phyloP scores from a whole-genome alignment of 2,329 filamentous ascomycete genomes.

The Colletotrichum viniferum region DNA sequence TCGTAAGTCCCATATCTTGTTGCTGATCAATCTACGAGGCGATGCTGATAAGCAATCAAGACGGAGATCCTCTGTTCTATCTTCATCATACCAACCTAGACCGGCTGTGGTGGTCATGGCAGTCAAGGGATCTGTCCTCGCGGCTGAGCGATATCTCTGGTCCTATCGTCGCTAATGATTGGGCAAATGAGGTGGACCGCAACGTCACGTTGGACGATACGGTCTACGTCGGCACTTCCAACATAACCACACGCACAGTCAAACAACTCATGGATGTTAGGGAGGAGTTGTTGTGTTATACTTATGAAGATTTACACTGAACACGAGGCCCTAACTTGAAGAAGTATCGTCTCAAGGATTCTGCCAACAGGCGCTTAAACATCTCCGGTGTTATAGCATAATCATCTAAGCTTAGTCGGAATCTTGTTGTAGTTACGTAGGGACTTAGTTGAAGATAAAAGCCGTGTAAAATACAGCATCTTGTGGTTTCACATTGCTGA shows the following conservation, averaged over 20 bases:
- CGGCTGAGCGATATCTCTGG: background rate
- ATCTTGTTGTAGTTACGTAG: rapidly evolving
- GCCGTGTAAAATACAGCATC: background rate
- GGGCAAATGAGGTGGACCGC: background rate
- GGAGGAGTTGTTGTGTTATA: background rate
- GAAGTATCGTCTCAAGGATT: background rate
- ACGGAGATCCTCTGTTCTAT: background rate
- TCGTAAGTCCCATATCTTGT: background rate
- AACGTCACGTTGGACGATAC: background rate
- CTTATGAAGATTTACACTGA: background rate
- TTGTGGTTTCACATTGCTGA: too few species aligned
- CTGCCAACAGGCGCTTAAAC: background rate
- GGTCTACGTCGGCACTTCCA: background rate
- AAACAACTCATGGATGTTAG: background rate
- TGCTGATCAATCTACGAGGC: background rate
- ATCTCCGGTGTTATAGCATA: background rate
- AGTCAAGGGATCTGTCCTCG: background rate
- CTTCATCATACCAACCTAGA: background rate
- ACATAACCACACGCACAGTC: background rate
- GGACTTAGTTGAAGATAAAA: rapidly evolving
- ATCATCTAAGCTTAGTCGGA: background rate
- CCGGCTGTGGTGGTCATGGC: background rate
- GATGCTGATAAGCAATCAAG: background rate
- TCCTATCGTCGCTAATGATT: background rate
- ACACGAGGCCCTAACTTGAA: background rate